Conservation (phyloP, 805 yeast species). For the Suhomyces sp. region DNA sequence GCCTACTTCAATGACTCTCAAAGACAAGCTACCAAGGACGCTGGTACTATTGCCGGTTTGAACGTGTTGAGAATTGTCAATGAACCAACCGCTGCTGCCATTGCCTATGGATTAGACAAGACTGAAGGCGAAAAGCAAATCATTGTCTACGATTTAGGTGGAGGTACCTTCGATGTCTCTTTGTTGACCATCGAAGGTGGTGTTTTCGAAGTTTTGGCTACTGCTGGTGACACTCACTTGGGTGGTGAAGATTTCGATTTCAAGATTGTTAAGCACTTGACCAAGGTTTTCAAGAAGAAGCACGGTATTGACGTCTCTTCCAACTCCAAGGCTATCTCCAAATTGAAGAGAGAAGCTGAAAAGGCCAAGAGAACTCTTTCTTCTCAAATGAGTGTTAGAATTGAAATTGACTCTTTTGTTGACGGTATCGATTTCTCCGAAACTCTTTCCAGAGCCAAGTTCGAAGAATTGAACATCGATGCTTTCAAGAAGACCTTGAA, state of each 20-base stretch:
- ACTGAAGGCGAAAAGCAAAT: conserved; percentile 41
- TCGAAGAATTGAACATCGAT: conserved; percentile 46
- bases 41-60: conserved; percentile 88
- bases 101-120: conserved; percentile 33
- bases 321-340: conserved; percentile 42
- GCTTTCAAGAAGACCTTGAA: conserved; percentile 45
- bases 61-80: conserved; percentile 85
- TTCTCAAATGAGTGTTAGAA: conserved; percentile 40
- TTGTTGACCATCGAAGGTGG: conserved; percentile 44
- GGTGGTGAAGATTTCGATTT: conserved; percentile 51
- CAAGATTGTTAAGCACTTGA: conserved; percentile 42
- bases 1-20: conserved; percentile 93
- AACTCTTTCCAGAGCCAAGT: conserved; percentile 46
- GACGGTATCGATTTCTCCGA: conserved; percentile 49
- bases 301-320: conserved; percentile 40
- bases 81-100: conserved; percentile 58
- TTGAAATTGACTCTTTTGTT: conserved; percentile 47
- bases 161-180: conserved; percentile 42
- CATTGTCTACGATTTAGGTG: conserved; percentile 49
- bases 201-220: conserved; percentile 47
- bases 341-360: conserved; percentile 48
- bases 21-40: conserved; percentile 92
- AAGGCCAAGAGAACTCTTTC: conserved; percentile 49
- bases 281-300: conserved; percentile 45
- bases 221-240: conserved; percentile 51